phyloP scores from a whole-genome alignment of 2,329 filamentous ascomycete genomes.

The Aphanocladium album region DNA sequence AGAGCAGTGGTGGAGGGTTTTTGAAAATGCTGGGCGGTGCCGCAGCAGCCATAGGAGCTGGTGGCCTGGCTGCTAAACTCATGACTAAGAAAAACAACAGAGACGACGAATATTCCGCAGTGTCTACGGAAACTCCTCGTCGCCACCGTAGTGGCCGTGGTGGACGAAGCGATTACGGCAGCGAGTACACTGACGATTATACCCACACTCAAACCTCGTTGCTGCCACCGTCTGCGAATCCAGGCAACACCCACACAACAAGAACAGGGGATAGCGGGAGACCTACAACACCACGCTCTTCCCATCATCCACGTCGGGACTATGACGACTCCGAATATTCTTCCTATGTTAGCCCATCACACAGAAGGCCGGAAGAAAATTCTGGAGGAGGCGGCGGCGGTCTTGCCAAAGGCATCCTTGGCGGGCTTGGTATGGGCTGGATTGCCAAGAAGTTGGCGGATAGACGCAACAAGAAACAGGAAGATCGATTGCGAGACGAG shows the following conservation, averaged over 20 bases:
- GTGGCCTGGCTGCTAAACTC: conserved; percentile 55
- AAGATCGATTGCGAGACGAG: conserved; percentile 39
- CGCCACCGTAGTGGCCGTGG: conserved; percentile 36
- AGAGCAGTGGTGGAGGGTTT: conserved; percentile 47
- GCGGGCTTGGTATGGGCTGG: conserved; percentile 63
- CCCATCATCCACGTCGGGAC: conserved; percentile 38
- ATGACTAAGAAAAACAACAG: conserved; percentile 48
- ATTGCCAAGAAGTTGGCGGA: conserved; percentile 61
- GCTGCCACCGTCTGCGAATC: conserved; percentile 42
- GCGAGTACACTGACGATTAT: conserved; percentile 39
- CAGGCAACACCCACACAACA: conserved; percentile 40
- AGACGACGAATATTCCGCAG: conserved; percentile 59
- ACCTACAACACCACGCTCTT: conserved; percentile 43
- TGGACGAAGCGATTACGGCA: conserved; percentile 47
- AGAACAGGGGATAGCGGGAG: conserved; percentile 44
- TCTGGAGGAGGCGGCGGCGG: conserved; percentile 40
- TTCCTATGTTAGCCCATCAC: conserved; percentile 59
- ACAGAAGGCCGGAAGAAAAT: conserved; percentile 42
- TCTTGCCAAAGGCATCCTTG: conserved; percentile 53
- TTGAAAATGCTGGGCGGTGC: conserved; percentile 56
- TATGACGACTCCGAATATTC: conserved; percentile 53
- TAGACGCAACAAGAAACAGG: conserved; percentile 43
- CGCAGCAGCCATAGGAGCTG: conserved; percentile 58
- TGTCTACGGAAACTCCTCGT: conserved; percentile 56
- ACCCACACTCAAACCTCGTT: conserved; percentile 34